A percentile compares a stretch with the other conserved stretches of the same genome.
phyloP scores from a whole-genome alignment of 2,329 filamentous ascomycete species.

The Hypoxylon sp. region DNA sequence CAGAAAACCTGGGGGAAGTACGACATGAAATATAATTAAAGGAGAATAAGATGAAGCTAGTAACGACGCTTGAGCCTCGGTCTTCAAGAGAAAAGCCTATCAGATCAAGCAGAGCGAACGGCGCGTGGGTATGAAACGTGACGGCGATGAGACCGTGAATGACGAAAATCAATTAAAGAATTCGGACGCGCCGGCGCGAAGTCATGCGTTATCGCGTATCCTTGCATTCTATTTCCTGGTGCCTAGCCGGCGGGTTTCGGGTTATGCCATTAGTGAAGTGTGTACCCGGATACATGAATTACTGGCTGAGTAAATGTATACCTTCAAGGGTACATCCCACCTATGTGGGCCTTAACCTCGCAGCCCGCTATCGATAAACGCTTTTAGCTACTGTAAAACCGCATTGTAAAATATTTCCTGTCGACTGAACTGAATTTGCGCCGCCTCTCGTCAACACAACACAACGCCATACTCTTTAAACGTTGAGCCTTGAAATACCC shows the following conservation, averaged over 20 bases:
- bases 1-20: neutral
- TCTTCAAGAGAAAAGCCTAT: neutral
- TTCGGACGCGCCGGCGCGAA: slow-evolving; percentile 29
- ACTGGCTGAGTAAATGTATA: too few species aligned
- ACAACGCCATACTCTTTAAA: neutral
- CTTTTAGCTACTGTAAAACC: too few species aligned
- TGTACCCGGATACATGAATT: too few species aligned
- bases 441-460: neutral
- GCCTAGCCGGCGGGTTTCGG: too few species aligned
- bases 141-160: slow-evolving; percentile 1
- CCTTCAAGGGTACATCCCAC: too few species aligned
- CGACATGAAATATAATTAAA: neutral
- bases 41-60: neutral
- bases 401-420: slow-evolving; percentile 7
- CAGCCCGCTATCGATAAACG: too few species aligned
- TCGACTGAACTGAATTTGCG: neutral
- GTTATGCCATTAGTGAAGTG: slow-evolving; percentile 19
- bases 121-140: slow-evolving; percentile 18
- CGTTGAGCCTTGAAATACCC: neutral
- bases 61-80: neutral
- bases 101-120: slow-evolving; percentile 25
- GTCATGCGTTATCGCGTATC: slow-evolving; percentile 35
- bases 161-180: slow-evolving; percentile 40
- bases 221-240: slow-evolving; percentile 20
- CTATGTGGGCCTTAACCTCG: too few species aligned